phyloP scores from a whole-genome alignment of 306 rosid genomes.

The Medicago truncatula region MtrunA17r5.0-ANR NC_053045.1:61073001-61073500 shows the following conservation, averaged over 20 bases:
- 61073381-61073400: slow-evolving; percentile 88
- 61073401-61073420: slow-evolving; percentile 86
- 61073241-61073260: slow-evolving; percentile 75
- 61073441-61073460: slow-evolving; percentile 75
- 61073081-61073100: neutral
- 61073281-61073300: slow-evolving; percentile 86
- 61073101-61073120: neutral
- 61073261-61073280: slow-evolving; percentile 91
- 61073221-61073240: slow-evolving; percentile 72
- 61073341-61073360: slow-evolving; percentile 89
- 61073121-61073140: neutral
- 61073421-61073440: slow-evolving; percentile 66
- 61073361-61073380: slow-evolving; percentile 77
- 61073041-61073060: neutral
- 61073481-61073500: slow-evolving; percentile 87
- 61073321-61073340: slow-evolving; percentile 86
- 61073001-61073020: too few species aligned
- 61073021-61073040: neutral
- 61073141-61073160: slow-evolving; percentile 57
- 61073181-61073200: slow-evolving; percentile 91
- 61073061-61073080: neutral
- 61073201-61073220: slow-evolving; percentile 75
- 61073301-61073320: slow-evolving; percentile 68
- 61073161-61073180: slow-evolving; percentile 87
- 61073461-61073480: slow-evolving; percentile 67